These are phyloP conservation scores for Plasmodium coatneyi DNA, from an alignment of 169 alveolate species.

Conservation along the genomic window DNA sequence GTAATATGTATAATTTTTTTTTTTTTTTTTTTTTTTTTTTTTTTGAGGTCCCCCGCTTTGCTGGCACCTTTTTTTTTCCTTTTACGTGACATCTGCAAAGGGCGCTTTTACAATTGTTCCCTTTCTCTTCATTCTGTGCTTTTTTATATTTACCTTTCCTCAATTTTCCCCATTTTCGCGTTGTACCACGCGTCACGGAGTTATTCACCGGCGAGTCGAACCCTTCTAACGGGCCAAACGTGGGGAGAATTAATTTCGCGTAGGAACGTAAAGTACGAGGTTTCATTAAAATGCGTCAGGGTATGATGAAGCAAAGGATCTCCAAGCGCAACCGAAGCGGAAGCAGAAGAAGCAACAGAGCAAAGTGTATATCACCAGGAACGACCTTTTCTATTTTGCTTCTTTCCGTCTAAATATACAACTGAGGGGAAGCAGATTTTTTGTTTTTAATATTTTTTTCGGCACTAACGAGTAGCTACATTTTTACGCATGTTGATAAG, in stretches of 20 bases:
- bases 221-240: neutral
- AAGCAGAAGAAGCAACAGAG: neutral
- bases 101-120: neutral
- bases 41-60: neutral
- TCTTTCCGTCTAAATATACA: constrained; percentile 1
- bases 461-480: neutral
- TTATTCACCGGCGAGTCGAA: neutral
- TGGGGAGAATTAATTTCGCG: neutral
- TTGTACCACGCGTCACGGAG: neutral
- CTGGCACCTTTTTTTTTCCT: neutral
- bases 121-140: neutral
- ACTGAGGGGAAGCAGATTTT: neutral
- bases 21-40: constrained; percentile 4
- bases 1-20: neutral
- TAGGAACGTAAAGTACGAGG: neutral
- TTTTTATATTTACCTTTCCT: neutral
- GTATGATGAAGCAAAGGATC: neutral
- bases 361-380: neutral
- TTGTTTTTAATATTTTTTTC: neutral
- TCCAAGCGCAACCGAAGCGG: neutral
- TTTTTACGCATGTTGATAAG: neutral
- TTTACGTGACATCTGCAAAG: neutral
- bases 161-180: neutral
- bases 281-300: neutral
- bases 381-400: neutral